Conservation (phyloP, 148 eudicot genomes). For the Diospyros lotus region DNA sequence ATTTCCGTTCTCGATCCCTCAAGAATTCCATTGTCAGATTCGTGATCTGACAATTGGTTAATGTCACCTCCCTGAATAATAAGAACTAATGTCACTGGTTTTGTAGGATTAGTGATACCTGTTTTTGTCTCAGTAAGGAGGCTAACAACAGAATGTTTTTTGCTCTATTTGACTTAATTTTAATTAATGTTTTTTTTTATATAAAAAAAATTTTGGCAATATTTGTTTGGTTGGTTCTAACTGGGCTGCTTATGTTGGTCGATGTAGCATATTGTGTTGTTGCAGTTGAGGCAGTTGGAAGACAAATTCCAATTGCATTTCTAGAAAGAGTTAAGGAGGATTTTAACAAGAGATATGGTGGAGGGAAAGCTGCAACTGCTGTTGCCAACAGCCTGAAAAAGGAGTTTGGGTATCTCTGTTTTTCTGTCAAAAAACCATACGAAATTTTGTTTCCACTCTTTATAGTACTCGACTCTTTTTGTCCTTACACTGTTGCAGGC, state of each 20-base stretch:
- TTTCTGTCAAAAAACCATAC: background rate
- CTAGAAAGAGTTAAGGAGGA: slow-evolving; percentile 27
- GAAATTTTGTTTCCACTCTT: slow-evolving; percentile 1
- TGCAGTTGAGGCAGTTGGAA: slow-evolving; percentile 27
- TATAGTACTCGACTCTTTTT: background rate
- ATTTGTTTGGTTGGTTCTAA: background rate
- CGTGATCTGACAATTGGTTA: too few species aligned
- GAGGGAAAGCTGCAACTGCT: slow-evolving; percentile 30
- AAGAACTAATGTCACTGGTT: too few species aligned
- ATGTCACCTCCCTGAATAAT: too few species aligned
- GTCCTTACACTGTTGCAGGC: slow-evolving; percentile 4
- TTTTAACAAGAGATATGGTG: slow-evolving; percentile 24
- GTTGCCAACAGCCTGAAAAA: slow-evolving; percentile 27
- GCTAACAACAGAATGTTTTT: background rate
- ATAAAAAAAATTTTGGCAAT: background rate
- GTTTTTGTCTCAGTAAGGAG: background rate
- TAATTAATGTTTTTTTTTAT: background rate
- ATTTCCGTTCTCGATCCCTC: too few species aligned
- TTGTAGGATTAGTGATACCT: background rate
- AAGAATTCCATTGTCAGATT: too few species aligned
- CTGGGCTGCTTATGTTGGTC: slow-evolving; percentile 2
- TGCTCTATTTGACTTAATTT: background rate
- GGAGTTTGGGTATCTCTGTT: slow-evolving; percentile 21
- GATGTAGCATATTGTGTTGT: slow-evolving; percentile 26
- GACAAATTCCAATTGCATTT: slow-evolving; percentile 27